Percentiles rank a stretch among this genome's conserved stretches.
Conservation (phyloP, 2,329 filamentous ascomycete species). For the Curvularia hawaiiensis region DNA sequence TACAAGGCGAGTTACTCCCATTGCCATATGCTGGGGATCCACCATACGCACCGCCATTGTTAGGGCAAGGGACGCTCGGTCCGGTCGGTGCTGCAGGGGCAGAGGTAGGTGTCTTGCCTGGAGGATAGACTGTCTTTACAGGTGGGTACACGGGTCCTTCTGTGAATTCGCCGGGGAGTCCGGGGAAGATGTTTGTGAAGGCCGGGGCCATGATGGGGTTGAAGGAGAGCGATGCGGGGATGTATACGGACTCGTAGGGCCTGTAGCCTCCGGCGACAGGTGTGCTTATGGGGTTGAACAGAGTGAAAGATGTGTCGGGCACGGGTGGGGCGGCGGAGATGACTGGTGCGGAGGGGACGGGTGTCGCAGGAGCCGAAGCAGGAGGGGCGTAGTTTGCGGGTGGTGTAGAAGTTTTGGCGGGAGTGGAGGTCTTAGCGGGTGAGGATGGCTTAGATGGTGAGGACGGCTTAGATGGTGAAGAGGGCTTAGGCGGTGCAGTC, state of each 20-base stretch:
- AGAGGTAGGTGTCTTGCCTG: not conserved
- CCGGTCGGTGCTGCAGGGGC: not conserved
- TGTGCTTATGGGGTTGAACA: not conserved
- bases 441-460: not conserved
- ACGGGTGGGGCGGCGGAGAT: not conserved
- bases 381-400: not conserved
- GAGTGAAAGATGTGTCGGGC: not conserved
- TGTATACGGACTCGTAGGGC: conserved; percentile 19
- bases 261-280: not conserved
- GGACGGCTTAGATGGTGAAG: not conserved
- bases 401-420: not conserved
- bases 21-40: conserved; percentile 1
- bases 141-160: not conserved
- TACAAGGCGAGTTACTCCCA: conserved; percentile 25
- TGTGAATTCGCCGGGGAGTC: not conserved
- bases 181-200: conserved; percentile 18
- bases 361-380: not conserved
- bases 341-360: not conserved
- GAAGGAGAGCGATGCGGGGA: conserved; percentile 25
- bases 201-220: conserved; percentile 23
- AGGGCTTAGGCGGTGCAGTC: not conserved
- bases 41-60: not conserved
- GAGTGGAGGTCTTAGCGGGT: not conserved
- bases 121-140: not conserved
- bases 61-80: not conserved